Conservation (phyloP, 805 yeast genomes). For the Nadsonia fulvescens region DNA sequence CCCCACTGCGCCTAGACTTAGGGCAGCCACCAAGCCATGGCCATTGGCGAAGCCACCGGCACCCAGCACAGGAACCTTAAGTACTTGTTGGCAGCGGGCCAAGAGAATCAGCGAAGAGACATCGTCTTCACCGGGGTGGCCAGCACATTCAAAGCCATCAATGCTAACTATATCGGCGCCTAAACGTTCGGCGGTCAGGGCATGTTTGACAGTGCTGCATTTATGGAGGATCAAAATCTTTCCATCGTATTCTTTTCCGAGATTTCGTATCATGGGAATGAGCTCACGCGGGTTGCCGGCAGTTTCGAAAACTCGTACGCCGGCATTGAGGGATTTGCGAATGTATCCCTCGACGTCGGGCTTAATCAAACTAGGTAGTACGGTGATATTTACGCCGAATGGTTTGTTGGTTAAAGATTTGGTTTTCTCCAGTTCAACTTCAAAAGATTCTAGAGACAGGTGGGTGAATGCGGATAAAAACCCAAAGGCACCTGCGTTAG, state of each 20-base stretch:
- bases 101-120: constrained; percentile 14
- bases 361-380: constrained; percentile 17
- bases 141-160: constrained; percentile 20
- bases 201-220: constrained; percentile 16
- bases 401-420: constrained; percentile 13
- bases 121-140: constrained; percentile 21
- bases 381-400: constrained; percentile 19
- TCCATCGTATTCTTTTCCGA: too few species aligned
- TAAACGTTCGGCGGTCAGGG: constrained; percentile 15
- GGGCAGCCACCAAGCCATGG: constrained; percentile 18
- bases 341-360: constrained; percentile 18
- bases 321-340: constrained; percentile 17
- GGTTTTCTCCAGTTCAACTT: constrained; percentile 14
- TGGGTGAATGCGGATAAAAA: constrained; percentile 16
- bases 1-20: constrained; percentile 16
- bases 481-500: constrained; percentile 19
- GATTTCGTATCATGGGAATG: too few species aligned
- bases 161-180: constrained; percentile 19
- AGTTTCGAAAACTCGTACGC: constrained; percentile 18
- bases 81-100: constrained; percentile 14
- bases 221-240: constrained; percentile 16
- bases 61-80: constrained; percentile 17
- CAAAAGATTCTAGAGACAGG: constrained; percentile 16
- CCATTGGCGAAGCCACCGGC: constrained; percentile 20
- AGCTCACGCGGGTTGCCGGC: constrained; percentile 18